Conservation (phyloP, 2,329 filamentous ascomycete species). For the Trichoderma atroviride region DNA sequence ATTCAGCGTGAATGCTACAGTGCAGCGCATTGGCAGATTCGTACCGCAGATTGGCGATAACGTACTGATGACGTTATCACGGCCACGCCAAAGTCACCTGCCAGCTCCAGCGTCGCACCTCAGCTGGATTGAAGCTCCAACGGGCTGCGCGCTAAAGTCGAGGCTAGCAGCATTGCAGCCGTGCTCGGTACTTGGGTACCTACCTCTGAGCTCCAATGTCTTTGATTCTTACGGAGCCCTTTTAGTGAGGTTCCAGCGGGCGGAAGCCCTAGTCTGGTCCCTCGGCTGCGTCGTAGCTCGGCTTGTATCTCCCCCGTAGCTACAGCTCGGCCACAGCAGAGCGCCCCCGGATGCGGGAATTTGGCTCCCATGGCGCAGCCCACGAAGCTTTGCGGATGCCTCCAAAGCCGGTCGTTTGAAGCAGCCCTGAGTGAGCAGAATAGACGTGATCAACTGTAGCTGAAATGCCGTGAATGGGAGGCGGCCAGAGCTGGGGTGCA, state of each 20-base stretch:
- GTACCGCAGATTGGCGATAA: not conserved
- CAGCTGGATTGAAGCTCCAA: not conserved
- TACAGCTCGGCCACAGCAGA: constrained; percentile 1
- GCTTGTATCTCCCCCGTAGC: constrained; percentile 23
- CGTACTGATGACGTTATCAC: constrained; percentile 39
- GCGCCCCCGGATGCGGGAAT: constrained; percentile 10
- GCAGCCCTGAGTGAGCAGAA: not conserved
- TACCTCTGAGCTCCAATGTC: not conserved
- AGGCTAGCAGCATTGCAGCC: not conserved
- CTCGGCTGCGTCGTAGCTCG: constrained; percentile 21
- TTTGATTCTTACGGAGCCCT: not conserved
- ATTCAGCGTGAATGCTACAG: not conserved
- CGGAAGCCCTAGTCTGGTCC: constrained; percentile 21
- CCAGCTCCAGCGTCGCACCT: not conserved
- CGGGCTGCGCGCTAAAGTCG: not conserved
- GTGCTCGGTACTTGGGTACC: not conserved
- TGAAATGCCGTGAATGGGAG: not conserved
- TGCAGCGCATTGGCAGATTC: not conserved
- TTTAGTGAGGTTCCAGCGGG: constrained; percentile 11
- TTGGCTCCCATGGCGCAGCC: constrained; percentile 10
- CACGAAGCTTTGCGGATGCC: not conserved
- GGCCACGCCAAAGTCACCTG: not conserved
- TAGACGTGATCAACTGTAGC: not conserved
- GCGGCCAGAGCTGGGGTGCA: not conserved
- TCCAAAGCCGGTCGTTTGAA: not conserved